A percentile compares a stretch with the other conserved stretches of the same genome.
Conservation (phyloP, 768 basidiomycete species). For the Boletus coccyginus region DNA sequence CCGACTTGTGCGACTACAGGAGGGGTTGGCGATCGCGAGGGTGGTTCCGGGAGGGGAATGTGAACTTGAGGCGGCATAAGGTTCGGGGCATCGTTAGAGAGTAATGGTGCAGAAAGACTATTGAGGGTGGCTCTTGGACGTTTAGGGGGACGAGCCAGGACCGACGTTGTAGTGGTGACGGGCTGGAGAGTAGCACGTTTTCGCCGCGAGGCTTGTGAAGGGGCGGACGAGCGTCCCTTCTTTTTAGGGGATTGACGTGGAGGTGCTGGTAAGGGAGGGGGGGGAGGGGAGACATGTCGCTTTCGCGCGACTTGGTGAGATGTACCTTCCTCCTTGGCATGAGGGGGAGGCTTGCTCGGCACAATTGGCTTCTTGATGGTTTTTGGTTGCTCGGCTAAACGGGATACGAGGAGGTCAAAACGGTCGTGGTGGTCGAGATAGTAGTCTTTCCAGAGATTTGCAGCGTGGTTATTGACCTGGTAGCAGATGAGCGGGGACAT, state of each 20-base stretch:
- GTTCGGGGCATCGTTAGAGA: constrained; percentile 37
- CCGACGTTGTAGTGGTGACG: constrained; percentile 19
- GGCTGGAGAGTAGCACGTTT: constrained; percentile 21
- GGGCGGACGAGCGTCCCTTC: constrained; percentile 19
- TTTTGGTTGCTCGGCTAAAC: constrained; percentile 23
- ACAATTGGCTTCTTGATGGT: constrained; percentile 31
- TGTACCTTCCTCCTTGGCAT: constrained; percentile 6
- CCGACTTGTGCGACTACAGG: constrained; percentile 48
- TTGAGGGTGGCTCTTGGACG: constrained; percentile 49
- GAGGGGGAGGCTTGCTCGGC: constrained; percentile 7
- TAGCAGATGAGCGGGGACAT: not conserved
- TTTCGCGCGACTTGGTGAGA: constrained; percentile 38
- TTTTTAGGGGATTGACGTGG: constrained; percentile 27
- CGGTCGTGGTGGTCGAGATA: constrained; percentile 68
- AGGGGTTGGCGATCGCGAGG: constrained; percentile 68
- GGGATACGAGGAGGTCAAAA: constrained; percentile 43
- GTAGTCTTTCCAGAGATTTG: constrained; percentile 78
- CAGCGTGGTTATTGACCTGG: constrained; percentile 45
- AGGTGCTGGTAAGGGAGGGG: constrained; percentile 7
- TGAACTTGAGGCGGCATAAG: constrained; percentile 62
- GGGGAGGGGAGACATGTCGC: constrained; percentile 23
- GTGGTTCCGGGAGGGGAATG: constrained; percentile 57
- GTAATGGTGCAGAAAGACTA: constrained; percentile 49
- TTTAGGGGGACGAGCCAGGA: constrained; percentile 27
- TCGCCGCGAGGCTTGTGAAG: constrained; percentile 24